Evolutionary conservation across 306 rosid genomes (phyloP).

Genomic region (Chamaecrista fasciculata): DNA sequence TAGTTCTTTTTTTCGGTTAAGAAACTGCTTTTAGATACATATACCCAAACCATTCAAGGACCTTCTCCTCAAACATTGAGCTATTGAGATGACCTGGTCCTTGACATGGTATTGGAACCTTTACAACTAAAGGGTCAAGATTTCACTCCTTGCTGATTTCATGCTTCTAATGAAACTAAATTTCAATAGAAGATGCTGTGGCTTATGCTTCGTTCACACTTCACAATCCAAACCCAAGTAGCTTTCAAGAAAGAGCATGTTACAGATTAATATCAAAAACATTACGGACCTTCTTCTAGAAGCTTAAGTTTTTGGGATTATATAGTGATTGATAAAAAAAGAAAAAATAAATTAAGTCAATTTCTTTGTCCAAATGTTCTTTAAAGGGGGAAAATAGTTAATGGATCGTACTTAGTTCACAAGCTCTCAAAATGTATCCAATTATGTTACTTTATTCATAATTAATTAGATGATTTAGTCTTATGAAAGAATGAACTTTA

Average conservation of each 20-base stretch:
- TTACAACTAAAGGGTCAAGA: neutral
- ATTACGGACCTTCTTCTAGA: neutral
- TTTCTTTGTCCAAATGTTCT: neutral
- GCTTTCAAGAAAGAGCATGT: neutral
- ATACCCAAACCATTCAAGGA: neutral
- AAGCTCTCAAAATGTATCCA: too few species aligned
- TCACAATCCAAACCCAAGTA: neutral
- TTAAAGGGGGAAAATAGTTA: neutral
- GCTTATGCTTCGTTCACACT: neutral
- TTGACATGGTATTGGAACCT: neutral
- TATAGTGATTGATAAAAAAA: neutral
- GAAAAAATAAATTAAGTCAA: neutral
- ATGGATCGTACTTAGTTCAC: neutral
- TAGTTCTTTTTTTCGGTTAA: neutral
- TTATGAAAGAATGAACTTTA: neutral
- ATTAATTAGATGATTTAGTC: neutral
- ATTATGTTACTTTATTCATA: neutral
- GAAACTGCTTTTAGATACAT: neutral
- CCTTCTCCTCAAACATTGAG: neutral
- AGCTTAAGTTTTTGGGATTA: neutral
- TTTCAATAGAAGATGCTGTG: neutral
- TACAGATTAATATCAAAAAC: neutral
- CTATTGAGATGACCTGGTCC: neutral
- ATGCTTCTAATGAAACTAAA: neutral
- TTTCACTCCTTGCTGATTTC: neutral